Percentiles rank a stretch among this genome's conserved stretches.
These are phyloP conservation scores for Metarhizium rileyi DNA, from an alignment of 2,329 filamentous ascomycete genomes.

Conservation along the genomic window DNA sequence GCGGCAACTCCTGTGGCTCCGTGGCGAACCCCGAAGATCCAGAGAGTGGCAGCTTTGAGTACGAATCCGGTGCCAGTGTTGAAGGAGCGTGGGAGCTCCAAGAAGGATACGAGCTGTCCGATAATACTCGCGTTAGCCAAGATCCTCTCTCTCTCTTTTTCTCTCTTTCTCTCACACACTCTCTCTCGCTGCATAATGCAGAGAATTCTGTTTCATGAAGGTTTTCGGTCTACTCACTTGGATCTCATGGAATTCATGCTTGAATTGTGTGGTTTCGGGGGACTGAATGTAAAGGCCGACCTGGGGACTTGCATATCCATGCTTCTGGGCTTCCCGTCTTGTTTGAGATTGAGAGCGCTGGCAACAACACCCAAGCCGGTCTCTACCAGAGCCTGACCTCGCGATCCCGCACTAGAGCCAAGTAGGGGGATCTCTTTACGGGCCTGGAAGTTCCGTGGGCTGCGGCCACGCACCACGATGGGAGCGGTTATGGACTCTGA, in stretches of 20 bases:
- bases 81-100: constrained; percentile 45
- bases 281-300: constrained; percentile 47
- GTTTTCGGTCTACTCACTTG: constrained; percentile 39
- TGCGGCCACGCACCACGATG: constrained; percentile 87
- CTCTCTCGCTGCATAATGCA: background rate
- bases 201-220: background rate
- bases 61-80: constrained; percentile 39
- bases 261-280: constrained; percentile 44
- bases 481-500: constrained; percentile 80
- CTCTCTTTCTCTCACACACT: no score
- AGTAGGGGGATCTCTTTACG: constrained; percentile 85
- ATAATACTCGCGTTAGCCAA: constrained; percentile 40
- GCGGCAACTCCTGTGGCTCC: constrained; percentile 44
- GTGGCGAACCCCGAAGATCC: constrained; percentile 36
- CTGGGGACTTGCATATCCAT: constrained; percentile 47
- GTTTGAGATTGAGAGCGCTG: constrained; percentile 44
- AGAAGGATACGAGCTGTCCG: constrained; percentile 45
- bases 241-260: constrained; percentile 45
- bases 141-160: no score
- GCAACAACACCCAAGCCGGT: constrained; percentile 52
- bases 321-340: constrained; percentile 40
- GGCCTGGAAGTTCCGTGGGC: constrained; percentile 88
- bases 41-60: constrained; percentile 43
- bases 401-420: constrained; percentile 63
- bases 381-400: constrained; percentile 65